A percentile compares a stretch with the other conserved stretches of the same genome.
These are phyloP conservation scores for Stemphylium beticola DNA, from an alignment of 2,329 filamentous ascomycete species.

Conservation along the genomic window DNA sequence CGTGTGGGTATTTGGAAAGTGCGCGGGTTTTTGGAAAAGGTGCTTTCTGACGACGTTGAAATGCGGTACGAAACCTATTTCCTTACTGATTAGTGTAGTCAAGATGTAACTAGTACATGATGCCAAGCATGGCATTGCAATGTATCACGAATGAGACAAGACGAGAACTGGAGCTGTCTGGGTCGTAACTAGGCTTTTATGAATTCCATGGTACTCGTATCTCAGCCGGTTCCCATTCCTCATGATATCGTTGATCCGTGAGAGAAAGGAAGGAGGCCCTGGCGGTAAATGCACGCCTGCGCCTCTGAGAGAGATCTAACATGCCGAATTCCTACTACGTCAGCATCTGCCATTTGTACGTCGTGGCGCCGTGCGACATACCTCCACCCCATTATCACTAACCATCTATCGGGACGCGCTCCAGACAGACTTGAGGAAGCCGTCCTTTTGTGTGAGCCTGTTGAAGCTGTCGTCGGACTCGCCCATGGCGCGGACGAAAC, in stretches of 20 bases:
- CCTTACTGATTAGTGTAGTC: too few relatives aligned
- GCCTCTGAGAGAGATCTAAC: constrained; percentile 33
- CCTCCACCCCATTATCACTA: constrained; percentile 41
- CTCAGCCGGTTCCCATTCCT: constrained; percentile 39
- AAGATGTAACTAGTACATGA: background rate
- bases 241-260: constrained; percentile 40
- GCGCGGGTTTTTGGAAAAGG: too few relatives aligned
- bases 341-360: constrained; percentile 14
- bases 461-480: constrained; percentile 98
- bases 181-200: constrained; percentile 25
- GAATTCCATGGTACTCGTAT: constrained; percentile 41
- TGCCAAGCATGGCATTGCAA: background rate
- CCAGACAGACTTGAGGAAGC: constrained; percentile 97
- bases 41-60: too few relatives aligned
- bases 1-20: too few relatives aligned
- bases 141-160: constrained; percentile 4
- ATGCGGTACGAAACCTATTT: too few relatives aligned
- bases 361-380: constrained; percentile 15
- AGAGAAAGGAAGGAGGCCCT: constrained; percentile 38
- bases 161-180: constrained; percentile 3
- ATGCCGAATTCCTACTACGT: constrained; percentile 38
- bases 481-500: constrained; percentile 96
- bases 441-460: constrained; percentile 93
- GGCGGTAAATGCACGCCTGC: constrained; percentile 39
- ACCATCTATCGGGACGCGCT: constrained; percentile 66